Evolutionary conservation across 192 early-diverging fungal genomes (phyloP), one percentile per base, ranked within the genome.

Genomic region (Coemansia reversa): DNA sequence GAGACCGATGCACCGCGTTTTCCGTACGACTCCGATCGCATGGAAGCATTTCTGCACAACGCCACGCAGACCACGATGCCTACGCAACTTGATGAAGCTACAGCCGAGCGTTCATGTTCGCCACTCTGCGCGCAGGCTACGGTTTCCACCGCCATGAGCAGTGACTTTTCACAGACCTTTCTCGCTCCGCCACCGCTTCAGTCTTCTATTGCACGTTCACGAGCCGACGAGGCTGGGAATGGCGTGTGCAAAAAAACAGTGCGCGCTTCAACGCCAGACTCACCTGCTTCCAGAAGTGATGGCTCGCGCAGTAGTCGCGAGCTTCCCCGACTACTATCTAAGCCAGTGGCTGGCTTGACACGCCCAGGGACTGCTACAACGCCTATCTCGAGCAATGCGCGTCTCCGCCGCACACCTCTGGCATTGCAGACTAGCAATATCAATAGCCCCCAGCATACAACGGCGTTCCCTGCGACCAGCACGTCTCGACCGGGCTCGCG

Each of bases 131-230:
- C 25, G 12, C 30, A 55, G 53, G 27, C 5, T 24, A 51, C 50
- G 0, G 19, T 24, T 1, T 51, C 50, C 18, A 24, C 50, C 11
- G 50, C 50, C 50, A 51, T 65, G 28, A 64, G 72, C 66, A 72
- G 66, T 62, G 75, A 78, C 32, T 72, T 72, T 52, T 78, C 75
- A 51, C 75, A 69, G 47, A 27, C 51, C 0, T 72, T 78, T 54
- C 51, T 78, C 8, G 64, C 75, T 11, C 68, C 66, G 1, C 39
- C 48, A 3, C 30, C 18, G 14, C 56, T 30, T 14, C 18, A 45
- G 25, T 18, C 18, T 4, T n/a, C 12, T 30, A 30, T 28, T 51
- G 14, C 30, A 33, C 62, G 42, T 9, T 24, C 24, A 23, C 39
- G 30, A 9, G 23, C 24, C 25, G 18, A 51, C 19, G 50, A 50